Base-by-base conservation (phyloP, 2,329 filamentous ascomycete genomes). In the Pseudogymnoascus sp. region DNA sequence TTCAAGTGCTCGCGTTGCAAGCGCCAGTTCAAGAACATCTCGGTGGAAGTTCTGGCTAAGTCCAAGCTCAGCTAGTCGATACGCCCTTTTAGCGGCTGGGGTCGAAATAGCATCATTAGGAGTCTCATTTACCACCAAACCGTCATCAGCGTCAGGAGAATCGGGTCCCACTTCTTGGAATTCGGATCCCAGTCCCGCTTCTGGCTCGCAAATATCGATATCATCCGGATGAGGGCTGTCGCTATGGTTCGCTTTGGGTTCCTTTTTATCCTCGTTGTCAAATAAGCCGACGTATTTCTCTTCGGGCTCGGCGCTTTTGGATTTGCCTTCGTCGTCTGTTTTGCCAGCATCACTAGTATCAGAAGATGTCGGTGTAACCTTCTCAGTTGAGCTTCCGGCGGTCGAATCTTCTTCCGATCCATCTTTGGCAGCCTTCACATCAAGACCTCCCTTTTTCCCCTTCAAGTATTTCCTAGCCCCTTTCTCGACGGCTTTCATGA, bases 381-480 rank as follows among this genome's bases (percentile, higher is more conserved):
- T 66, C 7, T 61, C 33, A 33, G 23, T 62, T 57, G 63, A 62
- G 48, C 62, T 62, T 34, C 33, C 64, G 23, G 57, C 58, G 37
- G 60, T 67, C 10, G 61, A 26, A 57, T n/a, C n/a, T 3, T 59
- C 45, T n/a, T 52, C 30, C 41, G 45, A 38, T 5, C 8, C 21
- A 10, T 21, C 35, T 57, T 66, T 68, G 6, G 38, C 10, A 3
- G 60, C n/a, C 15, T 63, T 23, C 2, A 64, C 39, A 2, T 64
- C 61, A 12, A 58, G 48, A 28, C 19, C 59, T 0, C 61, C 62
- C 21, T 57, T 38, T 38, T 57, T 55, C n/a, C 18, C 60, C 6
- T 74, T 73, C 1, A 83, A 69, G 59, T 81, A 84, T 60, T 77
- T 77, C 48, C 73, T 74, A 0, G 80, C 76, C 2, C 80, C 82